Evolutionary conservation across 2,329 filamentous ascomycete species (phyloP), one percentile per base, ranked within the genome.

Genomic region (Allantophomopsis lycopodina): DNA sequence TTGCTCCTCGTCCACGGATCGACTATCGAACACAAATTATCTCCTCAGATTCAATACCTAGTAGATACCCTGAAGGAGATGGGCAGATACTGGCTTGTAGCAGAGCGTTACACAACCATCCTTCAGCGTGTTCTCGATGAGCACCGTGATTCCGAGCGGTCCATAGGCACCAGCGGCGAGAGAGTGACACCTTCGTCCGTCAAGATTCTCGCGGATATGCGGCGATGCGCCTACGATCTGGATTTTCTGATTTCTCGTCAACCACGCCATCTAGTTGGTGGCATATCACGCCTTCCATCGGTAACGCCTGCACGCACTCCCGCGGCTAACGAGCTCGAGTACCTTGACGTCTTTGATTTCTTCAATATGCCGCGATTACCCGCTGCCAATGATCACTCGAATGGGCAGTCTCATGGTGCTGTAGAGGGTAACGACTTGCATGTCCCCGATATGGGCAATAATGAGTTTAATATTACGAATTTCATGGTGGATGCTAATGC

Each of bases 261-360:
- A 57, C 51, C 53, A 28, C 53, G 49, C 39, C 46, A 54, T 21
- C 39, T 53, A 35, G 23, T 28, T 12, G 23, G 23, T 12, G 50
- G 44, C 16, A 49, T 46, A 47, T 69, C 65, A 39, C 61, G 69
- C 3, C 49, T 71, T 35, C 62, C 68, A 2, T 72, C 66, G 48
- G 60, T 65, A 16, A 79, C 77, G 1, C 75, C 77, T 1, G 71
- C 73, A 2, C 71, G 76, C 46, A 82, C 79, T 21, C 83, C 84
- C 1, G 82, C 77, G 8, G 73, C 82, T 2, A 85, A 91, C 48
- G 86, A 94, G 53, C 65, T 94, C 3, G 88, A 94, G 55, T 94
- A 93, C 55, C 65, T 94, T 2, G 87, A 94, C 50, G 83, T 94
- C 0, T 94, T 95, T 55, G 85, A 91, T 50, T 94, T 93, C 55